phyloP scores from a whole-genome alignment of 306 rosid genomes.

The Vigna angularis region DNA sequence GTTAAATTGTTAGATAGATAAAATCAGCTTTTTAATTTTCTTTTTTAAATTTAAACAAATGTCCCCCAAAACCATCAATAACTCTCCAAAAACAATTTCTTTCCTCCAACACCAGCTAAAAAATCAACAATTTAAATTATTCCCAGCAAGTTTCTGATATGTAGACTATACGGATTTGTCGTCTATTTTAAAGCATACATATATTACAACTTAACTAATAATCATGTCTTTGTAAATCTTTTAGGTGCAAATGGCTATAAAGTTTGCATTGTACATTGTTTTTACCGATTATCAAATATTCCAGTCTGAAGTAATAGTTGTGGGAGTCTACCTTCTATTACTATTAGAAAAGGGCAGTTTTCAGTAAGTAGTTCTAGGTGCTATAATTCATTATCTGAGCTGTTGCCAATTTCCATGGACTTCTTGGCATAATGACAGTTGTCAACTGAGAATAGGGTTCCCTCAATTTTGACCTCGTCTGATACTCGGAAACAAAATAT shows the following conservation, averaged over 20 bases:
- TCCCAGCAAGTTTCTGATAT: not conserved
- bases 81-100: too few relatives aligned
- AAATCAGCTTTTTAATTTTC: too few relatives aligned
- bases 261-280: constrained; percentile 1
- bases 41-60: too few relatives aligned
- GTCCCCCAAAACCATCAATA: too few relatives aligned
- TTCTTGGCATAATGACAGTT: not conserved
- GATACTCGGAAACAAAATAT: not conserved
- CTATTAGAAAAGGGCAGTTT: constrained; percentile 22
- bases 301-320: not conserved
- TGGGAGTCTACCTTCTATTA: constrained; percentile 2
- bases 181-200: not conserved
- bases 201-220: not conserved
- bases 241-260: constrained; percentile 1
- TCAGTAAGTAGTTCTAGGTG: not conserved
- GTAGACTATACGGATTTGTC: not conserved
- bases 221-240: not conserved
- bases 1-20: too few relatives aligned
- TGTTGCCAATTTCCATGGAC: constrained; percentile 14
- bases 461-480: not conserved
- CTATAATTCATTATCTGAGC: not conserved
- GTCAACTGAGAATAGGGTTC: constrained; percentile 8
- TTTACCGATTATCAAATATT: not conserved
- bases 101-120: too few relatives aligned
- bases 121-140: too few relatives aligned